phyloP scores from a whole-genome alignment of 225 moss, liverwort and hornwort genomes.

The Lunularia cruciata region DNA sequence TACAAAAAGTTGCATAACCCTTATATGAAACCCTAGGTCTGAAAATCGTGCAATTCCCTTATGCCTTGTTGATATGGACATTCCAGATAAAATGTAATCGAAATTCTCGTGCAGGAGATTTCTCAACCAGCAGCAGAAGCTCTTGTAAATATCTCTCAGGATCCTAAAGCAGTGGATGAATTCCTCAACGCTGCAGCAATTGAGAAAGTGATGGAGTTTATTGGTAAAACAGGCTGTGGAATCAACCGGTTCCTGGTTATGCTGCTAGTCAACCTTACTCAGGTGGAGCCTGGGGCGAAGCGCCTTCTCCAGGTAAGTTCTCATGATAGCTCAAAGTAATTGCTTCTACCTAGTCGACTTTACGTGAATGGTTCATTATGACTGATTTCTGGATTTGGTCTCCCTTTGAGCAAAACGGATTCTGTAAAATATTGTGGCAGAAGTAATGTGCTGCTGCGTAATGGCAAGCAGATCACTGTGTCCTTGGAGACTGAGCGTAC shows the following conservation, averaged over 20 bases:
- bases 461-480: too few relatives aligned
- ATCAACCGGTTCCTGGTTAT: constrained; percentile 70
- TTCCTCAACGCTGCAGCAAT: constrained; percentile 57
- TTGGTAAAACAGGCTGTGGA: constrained; percentile 57
- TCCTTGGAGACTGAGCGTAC: neutral
- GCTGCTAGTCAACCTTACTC: constrained; percentile 86
- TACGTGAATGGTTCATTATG: too few relatives aligned
- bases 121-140: constrained; percentile 71
- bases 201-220: constrained; percentile 67
- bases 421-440: too few relatives aligned
- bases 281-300: constrained; percentile 54
- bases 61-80: neutral
- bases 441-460: too few relatives aligned
- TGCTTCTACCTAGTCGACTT: too few relatives aligned
- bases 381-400: neutral
- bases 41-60: too few relatives aligned
- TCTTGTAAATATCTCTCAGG: constrained; percentile 82
- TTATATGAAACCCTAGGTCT: too few relatives aligned
- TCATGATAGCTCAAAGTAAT: too few relatives aligned
- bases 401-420: neutral
- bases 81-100: neutral
- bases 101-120: constrained; percentile 43
- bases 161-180: constrained; percentile 47
- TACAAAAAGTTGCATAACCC: too few relatives aligned
- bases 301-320: constrained; percentile 61